A percentile compares a stretch with the other conserved stretches of the same genome.
phyloP scores from a whole-genome alignment of 495 filamentous ascomycete genomes.

The Penicillium taxi region DNA sequence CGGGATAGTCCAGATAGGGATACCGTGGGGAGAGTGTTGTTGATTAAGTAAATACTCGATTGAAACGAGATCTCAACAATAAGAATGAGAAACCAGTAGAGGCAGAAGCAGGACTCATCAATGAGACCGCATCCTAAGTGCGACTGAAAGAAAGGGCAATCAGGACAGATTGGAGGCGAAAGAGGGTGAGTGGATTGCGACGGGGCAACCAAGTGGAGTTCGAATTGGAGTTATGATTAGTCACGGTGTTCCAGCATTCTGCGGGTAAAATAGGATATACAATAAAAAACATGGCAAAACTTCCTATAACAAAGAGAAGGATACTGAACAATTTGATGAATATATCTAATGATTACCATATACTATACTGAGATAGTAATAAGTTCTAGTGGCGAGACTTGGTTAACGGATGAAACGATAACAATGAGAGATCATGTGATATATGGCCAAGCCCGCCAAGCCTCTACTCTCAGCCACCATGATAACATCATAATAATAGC shows the following conservation, averaged over 20 bases:
- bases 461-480: too few species aligned
- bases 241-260: constrained; percentile 12
- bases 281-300: too few species aligned
- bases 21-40: constrained; percentile 7
- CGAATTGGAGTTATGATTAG: constrained; percentile 17
- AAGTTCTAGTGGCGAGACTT: too few species aligned
- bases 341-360: too few species aligned
- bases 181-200: constrained; percentile 15
- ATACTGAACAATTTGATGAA: too few species aligned
- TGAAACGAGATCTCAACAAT: constrained; percentile 20
- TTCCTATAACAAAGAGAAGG: too few species aligned
- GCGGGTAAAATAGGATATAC: too few species aligned
- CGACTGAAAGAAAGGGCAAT: constrained; percentile 5
- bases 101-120: constrained; percentile 14
- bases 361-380: too few species aligned
- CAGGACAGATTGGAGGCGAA: constrained; percentile 14
- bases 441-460: too few species aligned
- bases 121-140: constrained; percentile 13
- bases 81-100: constrained; percentile 9
- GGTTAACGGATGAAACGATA: too few species aligned
- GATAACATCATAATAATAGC: too few species aligned
- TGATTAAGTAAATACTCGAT: constrained; percentile 6
- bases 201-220: constrained; percentile 22
- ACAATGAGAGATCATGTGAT: too few species aligned
- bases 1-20: background rate